Conservation (phyloP, 768 basidiomycete species). For the Erythrobasidium yunnanense region DNA sequence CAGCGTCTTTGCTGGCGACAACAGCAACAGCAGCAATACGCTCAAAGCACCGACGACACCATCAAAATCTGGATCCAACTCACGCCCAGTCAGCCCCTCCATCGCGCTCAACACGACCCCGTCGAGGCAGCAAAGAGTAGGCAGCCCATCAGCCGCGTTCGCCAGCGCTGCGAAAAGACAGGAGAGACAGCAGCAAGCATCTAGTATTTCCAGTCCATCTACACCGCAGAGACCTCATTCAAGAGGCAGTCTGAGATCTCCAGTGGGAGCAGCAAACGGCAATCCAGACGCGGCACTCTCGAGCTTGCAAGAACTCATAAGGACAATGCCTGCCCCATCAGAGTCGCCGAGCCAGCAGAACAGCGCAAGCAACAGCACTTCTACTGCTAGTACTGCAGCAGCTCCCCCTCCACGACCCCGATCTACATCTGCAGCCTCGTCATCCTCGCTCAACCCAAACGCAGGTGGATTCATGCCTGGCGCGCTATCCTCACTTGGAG, state of each 20-base stretch:
- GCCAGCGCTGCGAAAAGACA: no score
- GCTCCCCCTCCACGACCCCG: slow-evolving; percentile 49
- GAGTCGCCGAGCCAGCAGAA: slow-evolving; percentile 30
- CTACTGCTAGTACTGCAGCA: slow-evolving; percentile 45
- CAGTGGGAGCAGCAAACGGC: slow-evolving; percentile 40
- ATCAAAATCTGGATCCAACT: not conserved
- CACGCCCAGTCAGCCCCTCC: not conserved
- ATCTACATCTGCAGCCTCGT: not conserved
- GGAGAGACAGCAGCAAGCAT: no score
- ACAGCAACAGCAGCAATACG: not conserved
- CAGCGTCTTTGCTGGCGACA: slow-evolving; percentile 14
- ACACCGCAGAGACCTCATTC: not conserved
- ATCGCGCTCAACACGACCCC: not conserved
- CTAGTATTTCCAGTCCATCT: not conserved
- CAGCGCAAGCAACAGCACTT: slow-evolving; percentile 60
- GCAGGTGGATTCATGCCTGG: slow-evolving; percentile 45
- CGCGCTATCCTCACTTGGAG: slow-evolving; percentile 50
- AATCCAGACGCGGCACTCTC: slow-evolving; percentile 31
- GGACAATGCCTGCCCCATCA: slow-evolving; percentile 58
- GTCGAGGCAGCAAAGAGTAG: not conserved
- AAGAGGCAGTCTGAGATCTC: not conserved
- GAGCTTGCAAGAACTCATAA: slow-evolving; percentile 54
- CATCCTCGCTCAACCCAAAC: slow-evolving; percentile 47
- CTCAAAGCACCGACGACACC: not conserved
- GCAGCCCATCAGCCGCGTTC: not conserved